Evolutionary conservation across 768 basidiomycete species (phyloP), one percentile per base, ranked within the genome.

Genomic region (Termitomyces sp.): DNA sequence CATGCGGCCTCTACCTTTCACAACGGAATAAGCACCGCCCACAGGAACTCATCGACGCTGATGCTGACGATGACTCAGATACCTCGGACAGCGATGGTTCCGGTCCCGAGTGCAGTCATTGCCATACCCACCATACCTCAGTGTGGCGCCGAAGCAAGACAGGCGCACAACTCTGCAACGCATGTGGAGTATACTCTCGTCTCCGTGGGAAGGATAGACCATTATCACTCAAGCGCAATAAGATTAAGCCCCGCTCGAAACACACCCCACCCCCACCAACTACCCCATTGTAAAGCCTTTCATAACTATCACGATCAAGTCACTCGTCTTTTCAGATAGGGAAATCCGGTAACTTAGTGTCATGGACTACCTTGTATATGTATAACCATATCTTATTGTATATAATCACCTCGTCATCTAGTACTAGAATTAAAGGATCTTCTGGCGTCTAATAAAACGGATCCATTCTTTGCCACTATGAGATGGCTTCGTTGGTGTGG

Each of bases 71-170:
- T 42, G 76, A 73, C 51, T 72, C 69, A 2, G 76, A 79, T 5
- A 71, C 73, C 39, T 74, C 74, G 13, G 78, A 78, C 42, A 65
- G 65, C 16, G 76, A 78, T 60, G 71, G 72, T 27, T 67, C 69
- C 37, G 78, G 77, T 9, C 80, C 79, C 2, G 75, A 79, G 62
- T 81, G 80, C 47, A 79, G 75, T 53, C 80, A 80, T 66, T 81
- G 80, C 58, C 74, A 71, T 56, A 80, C 80, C 9, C 78, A 77
- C 54, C 75, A 73, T 42, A 81, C 80, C 3, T 79, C 78, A 8
- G 80, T 81, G 42, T 81, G 80, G 80, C 71, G 80, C 39, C 69
- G 80, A 50, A 79, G 78, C 62, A 81, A 81, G 65, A 71, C 76
- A 1, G 80, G 80, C 1, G 77, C 76, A 13, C 78, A 79, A 62